Base-by-base conservation (phyloP, 208 protist genomes). In the Balamuthia mandrillaris region DNA sequence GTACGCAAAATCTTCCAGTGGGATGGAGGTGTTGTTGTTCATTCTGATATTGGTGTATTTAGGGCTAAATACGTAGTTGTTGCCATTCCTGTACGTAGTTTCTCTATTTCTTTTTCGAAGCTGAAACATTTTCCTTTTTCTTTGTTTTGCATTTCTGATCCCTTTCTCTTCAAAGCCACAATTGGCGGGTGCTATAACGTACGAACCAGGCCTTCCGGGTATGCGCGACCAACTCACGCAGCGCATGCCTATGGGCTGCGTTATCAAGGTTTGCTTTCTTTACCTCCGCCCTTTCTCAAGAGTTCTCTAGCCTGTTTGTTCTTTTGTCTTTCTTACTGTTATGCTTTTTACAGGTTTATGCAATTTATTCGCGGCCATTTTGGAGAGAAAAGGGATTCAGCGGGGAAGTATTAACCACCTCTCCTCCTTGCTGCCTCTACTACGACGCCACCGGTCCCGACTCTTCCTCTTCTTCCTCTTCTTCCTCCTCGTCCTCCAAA, bases 261-360 rank as follows among this genome's bases (percentile, higher is more conserved):
- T 90, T 18, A 90, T 90, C 9, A 90, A 90, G 45, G 72, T 81
- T 31, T n/a, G 6, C 45, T 29, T n/a, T n/a, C n/a, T n/a, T n/a
- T n/a, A n/a, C n/a, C n/a, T n/a, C n/a, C n/a, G n/a, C n/a, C n/a
- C n/a, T n/a, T n/a, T n/a, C n/a, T n/a, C n/a, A n/a, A n/a, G n/a
- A n/a, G n/a, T n/a, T n/a, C n/a, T n/a, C n/a, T n/a, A n/a, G n/a
- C n/a, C n/a, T n/a, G n/a, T n/a, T n/a, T n/a, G 60, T 24, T 56
- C n/a, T 56, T n/a, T 24, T 56, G 49, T 56, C n/a, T n/a, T n/a
- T n/a, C n/a, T n/a, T n/a, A n/a, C n/a, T n/a, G n/a, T 56, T 56
- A n/a, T 56, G 18, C n/a, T 56, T 56, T 56, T 3, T 21, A 3
- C 37, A 78, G 68, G 33, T 24, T 24, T 78, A 78, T 33, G 47